Evolutionary conservation across 1,139 yeast genomes (phyloP).

Genomic region (Kluyveromyces marxianus): DNA sequence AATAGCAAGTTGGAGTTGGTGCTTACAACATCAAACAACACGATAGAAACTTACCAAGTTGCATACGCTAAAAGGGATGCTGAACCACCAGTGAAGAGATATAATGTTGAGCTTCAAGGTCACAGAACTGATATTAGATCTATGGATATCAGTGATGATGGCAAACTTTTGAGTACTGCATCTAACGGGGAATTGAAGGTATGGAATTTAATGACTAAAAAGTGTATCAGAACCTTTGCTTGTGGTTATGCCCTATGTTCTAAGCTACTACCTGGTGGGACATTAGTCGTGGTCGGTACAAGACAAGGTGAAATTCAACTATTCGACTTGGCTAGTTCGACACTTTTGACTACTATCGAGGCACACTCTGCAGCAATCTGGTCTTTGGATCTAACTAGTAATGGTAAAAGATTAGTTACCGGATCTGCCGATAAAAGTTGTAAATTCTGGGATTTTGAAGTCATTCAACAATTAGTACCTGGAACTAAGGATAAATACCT

Average conservation of each 20-base stretch:
- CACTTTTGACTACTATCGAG: slow-evolving; percentile 59
- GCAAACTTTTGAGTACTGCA: slow-evolving; percentile 76
- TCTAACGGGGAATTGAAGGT: slow-evolving; percentile 83
- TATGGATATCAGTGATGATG: slow-evolving; percentile 73
- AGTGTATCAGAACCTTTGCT: slow-evolving; percentile 79
- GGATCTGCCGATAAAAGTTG: slow-evolving; percentile 92
- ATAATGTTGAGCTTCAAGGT: slow-evolving; percentile 67
- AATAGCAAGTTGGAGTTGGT: slow-evolving; percentile 50
- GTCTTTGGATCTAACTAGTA: slow-evolving; percentile 81
- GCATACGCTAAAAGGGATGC: slow-evolving; percentile 43
- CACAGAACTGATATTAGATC: slow-evolving; percentile 87
- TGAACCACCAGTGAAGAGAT: slow-evolving; percentile 41
- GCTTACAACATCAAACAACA: slow-evolving; percentile 61
- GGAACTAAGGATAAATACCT: slow-evolving; percentile 50
- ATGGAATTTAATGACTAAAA: slow-evolving; percentile 71
- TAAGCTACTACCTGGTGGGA: slow-evolving; percentile 85
- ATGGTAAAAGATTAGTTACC: slow-evolving; percentile 78
- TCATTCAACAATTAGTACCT: slow-evolving; percentile 59
- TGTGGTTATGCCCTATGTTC: slow-evolving; percentile 83
- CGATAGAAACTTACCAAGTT: slow-evolving; percentile 61
- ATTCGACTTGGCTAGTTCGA: slow-evolving; percentile 79
- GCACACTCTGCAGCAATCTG: slow-evolving; percentile 88
- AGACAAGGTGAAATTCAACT: slow-evolving; percentile 80
- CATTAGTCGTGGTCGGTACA: slow-evolving; percentile 82
- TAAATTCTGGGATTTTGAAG: slow-evolving; percentile 80